Percentiles rank a stretch among this genome's conserved stretches.
phyloP scores from a whole-genome alignment of 371 early-diverging fungal genomes.

The Actinomortierella ambigua region DNA sequence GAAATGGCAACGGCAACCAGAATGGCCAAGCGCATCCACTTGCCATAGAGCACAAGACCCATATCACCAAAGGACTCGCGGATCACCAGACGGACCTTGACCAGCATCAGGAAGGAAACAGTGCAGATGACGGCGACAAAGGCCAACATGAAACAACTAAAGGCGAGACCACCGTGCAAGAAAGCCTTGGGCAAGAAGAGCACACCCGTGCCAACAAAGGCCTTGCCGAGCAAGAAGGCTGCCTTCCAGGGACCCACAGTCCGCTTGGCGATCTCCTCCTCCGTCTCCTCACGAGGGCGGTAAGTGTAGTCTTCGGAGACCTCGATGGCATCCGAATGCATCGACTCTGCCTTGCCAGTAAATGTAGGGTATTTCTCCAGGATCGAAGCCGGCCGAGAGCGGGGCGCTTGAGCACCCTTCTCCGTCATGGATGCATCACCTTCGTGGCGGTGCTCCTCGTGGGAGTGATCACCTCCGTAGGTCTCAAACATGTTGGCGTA shows the following conservation, averaged over 20 bases:
- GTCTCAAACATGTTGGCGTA: slow-evolving; percentile 45
- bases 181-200: slow-evolving; percentile 74
- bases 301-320: too few species aligned
- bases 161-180: slow-evolving; percentile 62
- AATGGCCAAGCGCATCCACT: slow-evolving; percentile 65
- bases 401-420: slow-evolving; percentile 4
- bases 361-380: too few species aligned
- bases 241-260: slow-evolving; percentile 69
- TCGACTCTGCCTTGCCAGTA: too few species aligned
- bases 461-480: slow-evolving; percentile 29
- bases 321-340: too few species aligned
- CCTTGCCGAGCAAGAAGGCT: slow-evolving; percentile 77
- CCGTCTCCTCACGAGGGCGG: slow-evolving; percentile 6
- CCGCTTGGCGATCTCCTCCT: slow-evolving; percentile 32
- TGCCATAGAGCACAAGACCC: slow-evolving; percentile 74
- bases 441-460: slow-evolving; percentile 13
- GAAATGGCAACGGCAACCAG: slow-evolving; percentile 71
- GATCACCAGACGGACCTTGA: slow-evolving; percentile 56
- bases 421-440: slow-evolving; percentile 8
- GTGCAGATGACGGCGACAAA: slow-evolving; percentile 56
- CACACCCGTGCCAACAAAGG: slow-evolving; percentile 79
- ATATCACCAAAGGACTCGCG: slow-evolving; percentile 82
- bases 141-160: slow-evolving; percentile 54
- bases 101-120: slow-evolving; percentile 70
- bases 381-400: too few species aligned